These are phyloP conservation scores for Mucor plumbeus DNA, from an alignment of 371 early-diverging fungal species.

Conservation along the genomic window DNA sequence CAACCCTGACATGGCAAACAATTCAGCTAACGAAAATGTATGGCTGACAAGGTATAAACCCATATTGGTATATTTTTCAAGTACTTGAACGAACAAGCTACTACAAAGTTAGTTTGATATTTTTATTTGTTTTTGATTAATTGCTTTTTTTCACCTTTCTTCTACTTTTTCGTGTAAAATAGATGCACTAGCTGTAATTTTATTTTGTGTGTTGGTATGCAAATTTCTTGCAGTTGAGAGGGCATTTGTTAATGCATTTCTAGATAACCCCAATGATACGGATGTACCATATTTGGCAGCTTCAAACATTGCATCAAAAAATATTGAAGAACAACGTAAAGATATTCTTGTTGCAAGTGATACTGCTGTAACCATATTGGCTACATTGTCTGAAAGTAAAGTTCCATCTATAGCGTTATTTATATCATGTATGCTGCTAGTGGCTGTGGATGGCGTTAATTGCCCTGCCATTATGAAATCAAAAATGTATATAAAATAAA, in stretches of 20 bases:
- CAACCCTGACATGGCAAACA: conserved; percentile 74
- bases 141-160: conserved; percentile 1
- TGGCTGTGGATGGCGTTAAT: background rate
- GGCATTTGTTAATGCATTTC: conserved; percentile 55
- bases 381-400: conserved; percentile 37
- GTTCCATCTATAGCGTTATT: conserved; percentile 19
- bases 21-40: conserved; percentile 75
- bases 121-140: background rate
- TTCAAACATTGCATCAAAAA: conserved; percentile 53
- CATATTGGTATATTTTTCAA: conserved; percentile 67
- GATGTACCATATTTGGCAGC: conserved; percentile 61
- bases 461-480: conserved; percentile 1
- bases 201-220: conserved; percentile 23
- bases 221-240: conserved; percentile 56
- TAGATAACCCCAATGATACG: conserved; percentile 55
- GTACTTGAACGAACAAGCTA: conserved; percentile 53
- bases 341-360: conserved; percentile 42
- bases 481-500: background rate
- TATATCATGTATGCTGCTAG: conserved; percentile 1
- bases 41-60: conserved; percentile 69
- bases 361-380: conserved; percentile 33
- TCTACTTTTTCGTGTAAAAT: background rate
- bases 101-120: background rate
- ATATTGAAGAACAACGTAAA: conserved; percentile 33
- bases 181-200: background rate